Conservation (phyloP, 2,329 filamentous ascomycete species). For the Didymella arachidicola region DNA sequence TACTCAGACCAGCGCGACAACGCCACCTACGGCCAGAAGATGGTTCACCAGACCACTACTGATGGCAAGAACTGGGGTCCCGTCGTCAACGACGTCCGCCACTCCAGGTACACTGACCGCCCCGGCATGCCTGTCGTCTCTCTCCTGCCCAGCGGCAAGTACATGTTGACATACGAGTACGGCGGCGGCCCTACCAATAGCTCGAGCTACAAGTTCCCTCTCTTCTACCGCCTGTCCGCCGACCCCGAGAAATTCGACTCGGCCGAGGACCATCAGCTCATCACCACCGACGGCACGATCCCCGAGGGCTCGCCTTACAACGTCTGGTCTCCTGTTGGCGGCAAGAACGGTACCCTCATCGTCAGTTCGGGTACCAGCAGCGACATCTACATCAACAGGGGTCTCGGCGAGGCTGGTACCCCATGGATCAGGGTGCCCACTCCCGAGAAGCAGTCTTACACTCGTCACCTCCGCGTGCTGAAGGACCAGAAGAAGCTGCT, state of each 20-base stretch:
- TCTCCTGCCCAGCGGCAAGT: conserved; percentile 65
- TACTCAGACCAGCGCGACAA: conserved; percentile 76
- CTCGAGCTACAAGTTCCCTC: conserved; percentile 55
- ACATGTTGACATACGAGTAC: conserved; percentile 71
- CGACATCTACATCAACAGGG: conserved; percentile 59
- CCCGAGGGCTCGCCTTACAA: conserved; percentile 60
- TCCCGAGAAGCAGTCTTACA: conserved; percentile 55
- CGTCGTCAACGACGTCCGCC: conserved; percentile 68
- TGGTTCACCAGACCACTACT: conserved; percentile 68
- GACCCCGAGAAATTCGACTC: conserved; percentile 58
- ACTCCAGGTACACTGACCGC: conserved; percentile 67
- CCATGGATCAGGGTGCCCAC: conserved; percentile 57
- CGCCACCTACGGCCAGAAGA: conserved; percentile 69
- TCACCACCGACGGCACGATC: conserved; percentile 55
- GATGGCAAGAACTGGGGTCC: conserved; percentile 68
- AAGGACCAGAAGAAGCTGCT: conserved; percentile 50
- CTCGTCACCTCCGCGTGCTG: conserved; percentile 57
- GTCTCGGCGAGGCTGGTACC: conserved; percentile 51
- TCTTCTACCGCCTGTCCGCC: conserved; percentile 61
- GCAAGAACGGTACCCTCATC: conserved; percentile 60
- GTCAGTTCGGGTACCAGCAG: conserved; percentile 53
- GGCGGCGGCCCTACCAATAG: conserved; percentile 56
- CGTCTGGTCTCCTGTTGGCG: conserved; percentile 59
- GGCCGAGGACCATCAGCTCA: conserved; percentile 52
- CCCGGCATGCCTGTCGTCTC: conserved; percentile 73